Base-by-base conservation (phyloP, 2,329 filamentous ascomycete species). In the Aspergillus texensis region DNA sequence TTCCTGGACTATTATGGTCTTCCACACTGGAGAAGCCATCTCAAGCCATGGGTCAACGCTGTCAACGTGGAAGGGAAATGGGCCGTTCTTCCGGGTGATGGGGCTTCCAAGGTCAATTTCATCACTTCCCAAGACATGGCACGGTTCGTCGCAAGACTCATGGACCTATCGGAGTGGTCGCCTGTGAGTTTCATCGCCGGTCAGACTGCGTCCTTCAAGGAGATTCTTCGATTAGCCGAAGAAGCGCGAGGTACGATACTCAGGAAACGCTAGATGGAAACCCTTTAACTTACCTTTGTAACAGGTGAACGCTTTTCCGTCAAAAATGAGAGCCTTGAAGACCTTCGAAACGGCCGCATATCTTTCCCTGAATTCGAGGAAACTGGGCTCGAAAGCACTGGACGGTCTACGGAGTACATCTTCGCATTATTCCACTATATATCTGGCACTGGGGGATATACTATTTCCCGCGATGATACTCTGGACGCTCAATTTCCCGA, bases 41-140 rank as follows among this genome's bases (percentile, higher is more conserved):
- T 54, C 11, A 60, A 60, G 48, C 58, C 58, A 24, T 60, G 58
- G 57, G 48, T 60, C 16, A 60, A 60, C 30, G 58, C 46, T 5
- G 34, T 60, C 34, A 53, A 60, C 30, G 48, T 54, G 10, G 14
- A 8, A 16, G 24, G 36, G 24, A 59, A 54, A 30, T 54, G 58
- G 48, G 58, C 58, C 2, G 57, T 59, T n/a, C 46, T 59, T 4
- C 58, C 58, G 19, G 58, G 58, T 1, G 48, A 60, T 48, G 48
- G 58, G 21, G 28, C 21, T 2, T 8, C 34, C 2, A 14, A 8
- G 32, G 24, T 57, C 8, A 57, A 45, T n/a, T 61, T 61, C 53
- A 50, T 61, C 16, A 61, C 52, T 2, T 45, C 50, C 5, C 50
- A 61, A 24, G 59, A 61, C 21, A 46, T 61, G n/a, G 59, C 50